A percentile compares a stretch with the other conserved stretches of the same genome.
These are phyloP conservation scores for Botrytis byssoidea DNA, from an alignment of 2,329 filamentous ascomycete genomes.

Conservation along the genomic window DNA sequence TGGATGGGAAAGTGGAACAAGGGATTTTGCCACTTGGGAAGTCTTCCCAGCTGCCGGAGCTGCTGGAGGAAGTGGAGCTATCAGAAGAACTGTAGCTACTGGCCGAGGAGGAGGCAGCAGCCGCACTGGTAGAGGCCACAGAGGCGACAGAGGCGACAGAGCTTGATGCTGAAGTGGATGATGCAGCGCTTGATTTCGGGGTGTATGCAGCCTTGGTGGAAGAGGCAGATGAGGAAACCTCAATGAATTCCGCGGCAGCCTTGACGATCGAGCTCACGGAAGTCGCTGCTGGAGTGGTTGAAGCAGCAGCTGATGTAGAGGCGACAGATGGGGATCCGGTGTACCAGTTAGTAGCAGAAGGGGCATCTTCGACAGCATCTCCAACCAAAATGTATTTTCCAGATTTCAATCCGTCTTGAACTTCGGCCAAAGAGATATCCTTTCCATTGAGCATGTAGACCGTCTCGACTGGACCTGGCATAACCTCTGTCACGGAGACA, in stretches of 20 bases:
- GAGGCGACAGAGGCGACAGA: constrained; percentile 24
- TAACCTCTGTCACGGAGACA: constrained; percentile 42
- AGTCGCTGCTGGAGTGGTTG: constrained; percentile 37
- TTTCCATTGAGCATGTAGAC: constrained; percentile 71
- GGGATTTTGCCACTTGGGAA: constrained; percentile 75
- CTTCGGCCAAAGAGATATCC: constrained; percentile 59
- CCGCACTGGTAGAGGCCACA: background rate
- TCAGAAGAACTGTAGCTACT: constrained; percentile 24
- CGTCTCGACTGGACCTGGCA: constrained; percentile 60
- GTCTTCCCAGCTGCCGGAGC: constrained; percentile 56
- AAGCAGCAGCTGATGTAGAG: constrained; percentile 7
- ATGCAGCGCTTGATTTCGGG: constrained; percentile 32
- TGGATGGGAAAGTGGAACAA: constrained; percentile 73
- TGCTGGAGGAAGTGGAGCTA: constrained; percentile 15
- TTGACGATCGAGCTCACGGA: constrained; percentile 21
- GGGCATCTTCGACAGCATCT: constrained; percentile 53
- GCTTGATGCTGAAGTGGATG: constrained; percentile 33
- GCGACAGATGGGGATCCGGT: constrained; percentile 36
- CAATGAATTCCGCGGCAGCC: background rate
- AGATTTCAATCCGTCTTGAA: constrained; percentile 67
- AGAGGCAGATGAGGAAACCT: constrained; percentile 4
- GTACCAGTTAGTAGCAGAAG: constrained; percentile 41
- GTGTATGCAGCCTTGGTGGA: constrained; percentile 31
- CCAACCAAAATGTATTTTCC: constrained; percentile 68
- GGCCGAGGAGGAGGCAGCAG: constrained; percentile 27